Evolutionary conservation across 2,329 filamentous ascomycete species (phyloP).

Genomic region (Aspergillus latus): DNA sequence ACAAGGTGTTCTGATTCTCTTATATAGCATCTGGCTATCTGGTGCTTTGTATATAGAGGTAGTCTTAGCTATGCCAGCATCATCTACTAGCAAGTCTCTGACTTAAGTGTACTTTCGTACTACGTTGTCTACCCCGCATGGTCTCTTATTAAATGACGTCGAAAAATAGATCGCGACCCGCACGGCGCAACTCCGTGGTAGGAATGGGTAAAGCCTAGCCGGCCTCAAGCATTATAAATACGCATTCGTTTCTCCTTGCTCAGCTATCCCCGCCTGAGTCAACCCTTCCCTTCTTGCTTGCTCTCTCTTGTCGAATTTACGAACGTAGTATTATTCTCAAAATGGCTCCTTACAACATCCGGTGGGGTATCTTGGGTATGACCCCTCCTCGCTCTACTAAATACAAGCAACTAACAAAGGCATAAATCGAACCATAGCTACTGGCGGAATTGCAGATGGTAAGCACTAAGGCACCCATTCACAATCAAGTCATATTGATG

Average conservation of each 20-base stretch:
- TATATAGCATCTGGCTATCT: not conserved
- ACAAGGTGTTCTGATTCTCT: conserved; percentile 3
- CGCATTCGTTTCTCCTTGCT: no score
- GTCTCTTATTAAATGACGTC: conserved; percentile 8
- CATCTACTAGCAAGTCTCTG: not conserved
- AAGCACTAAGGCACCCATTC: conserved; percentile 13
- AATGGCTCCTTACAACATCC: conserved; percentile 38
- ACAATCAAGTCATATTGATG: not conserved
- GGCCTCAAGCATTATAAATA: conserved; percentile 11
- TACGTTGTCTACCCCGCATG: not conserved
- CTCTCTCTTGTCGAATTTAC: no score
- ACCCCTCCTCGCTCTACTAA: not conserved
- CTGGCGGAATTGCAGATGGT: conserved; percentile 46
- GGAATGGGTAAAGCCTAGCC: conserved; percentile 3
- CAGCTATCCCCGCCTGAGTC: no score
- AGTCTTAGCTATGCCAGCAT: not conserved
- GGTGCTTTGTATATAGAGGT: conserved; percentile 12
- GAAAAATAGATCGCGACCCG: conserved; percentile 22
- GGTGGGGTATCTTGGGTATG: conserved; percentile 48
- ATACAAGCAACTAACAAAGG: conserved; percentile 17
- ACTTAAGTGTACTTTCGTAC: not conserved
- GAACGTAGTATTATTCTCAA: conserved; percentile 9
- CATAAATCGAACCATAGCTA: conserved; percentile 32
- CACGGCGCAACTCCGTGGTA: conserved; percentile 27
- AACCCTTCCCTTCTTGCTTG: no score